These are phyloP conservation scores for Umbelopsis vinacea DNA, from an alignment of 192 early-diverging fungal genomes.

Conservation along the genomic window DNA sequence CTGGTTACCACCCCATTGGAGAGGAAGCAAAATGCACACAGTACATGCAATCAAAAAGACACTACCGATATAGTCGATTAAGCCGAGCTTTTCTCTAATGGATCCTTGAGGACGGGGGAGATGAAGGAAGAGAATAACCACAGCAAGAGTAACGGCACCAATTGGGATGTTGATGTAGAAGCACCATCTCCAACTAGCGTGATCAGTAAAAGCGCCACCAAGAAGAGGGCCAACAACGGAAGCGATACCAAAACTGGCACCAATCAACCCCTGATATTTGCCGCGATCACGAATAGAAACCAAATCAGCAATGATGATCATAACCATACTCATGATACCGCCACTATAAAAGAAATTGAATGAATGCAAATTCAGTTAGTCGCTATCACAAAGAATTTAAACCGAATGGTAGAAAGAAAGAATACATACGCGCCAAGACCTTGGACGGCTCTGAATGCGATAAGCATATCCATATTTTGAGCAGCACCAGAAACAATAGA, in stretches of 20 bases:
- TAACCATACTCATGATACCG: constrained; percentile 51
- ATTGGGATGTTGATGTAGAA: constrained; percentile 66
- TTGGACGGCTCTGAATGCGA: constrained; percentile 69
- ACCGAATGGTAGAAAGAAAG: neutral
- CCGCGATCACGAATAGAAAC: constrained; percentile 64
- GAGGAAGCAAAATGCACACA: constrained; percentile 65
- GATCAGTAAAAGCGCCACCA: constrained; percentile 65
- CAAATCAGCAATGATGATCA: constrained; percentile 76
- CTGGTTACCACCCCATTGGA: constrained; percentile 75
- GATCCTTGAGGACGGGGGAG: constrained; percentile 55
- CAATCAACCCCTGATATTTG: constrained; percentile 64
- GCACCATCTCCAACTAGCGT: constrained; percentile 58
- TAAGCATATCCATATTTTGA: constrained; percentile 58
- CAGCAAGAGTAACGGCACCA: constrained; percentile 49
- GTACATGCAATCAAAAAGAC: constrained; percentile 53
- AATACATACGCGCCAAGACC: constrained; percentile 67
- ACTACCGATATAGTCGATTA: constrained; percentile 69
- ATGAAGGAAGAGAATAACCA: constrained; percentile 52
- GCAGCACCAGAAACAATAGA: constrained; percentile 66
- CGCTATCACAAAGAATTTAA: neutral
- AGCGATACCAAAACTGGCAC: constrained; percentile 55
- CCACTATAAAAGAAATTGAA: no score
- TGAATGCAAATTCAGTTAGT: neutral
- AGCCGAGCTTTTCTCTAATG: constrained; percentile 53
- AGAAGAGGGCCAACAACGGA: constrained; percentile 61